These are phyloP conservation scores for Eucalyptus cloeziana DNA, from an alignment of 345 rosid species.

Conservation along the genomic window DNA sequence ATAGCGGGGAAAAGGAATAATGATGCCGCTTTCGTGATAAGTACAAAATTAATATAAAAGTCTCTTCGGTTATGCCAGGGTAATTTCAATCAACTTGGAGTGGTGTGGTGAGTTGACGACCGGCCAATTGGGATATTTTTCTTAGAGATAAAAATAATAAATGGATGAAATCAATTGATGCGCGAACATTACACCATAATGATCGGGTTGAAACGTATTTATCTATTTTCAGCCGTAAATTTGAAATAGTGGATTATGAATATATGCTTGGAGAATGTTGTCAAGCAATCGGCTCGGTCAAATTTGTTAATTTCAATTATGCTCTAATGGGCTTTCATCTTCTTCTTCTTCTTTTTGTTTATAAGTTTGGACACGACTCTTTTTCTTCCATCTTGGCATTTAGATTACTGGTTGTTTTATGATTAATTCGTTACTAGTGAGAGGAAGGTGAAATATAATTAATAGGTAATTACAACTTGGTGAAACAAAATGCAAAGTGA, in stretches of 20 bases:
- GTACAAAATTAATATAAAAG: background rate
- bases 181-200: background rate
- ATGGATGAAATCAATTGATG: background rate
- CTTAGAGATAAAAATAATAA: background rate
- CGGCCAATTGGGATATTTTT: background rate
- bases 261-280: no score
- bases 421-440: background rate
- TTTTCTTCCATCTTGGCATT: background rate
- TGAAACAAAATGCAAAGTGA: background rate
- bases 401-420: background rate
- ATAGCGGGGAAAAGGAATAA: background rate
- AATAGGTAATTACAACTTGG: background rate
- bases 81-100: background rate
- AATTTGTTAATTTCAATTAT: background rate
- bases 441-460: background rate
- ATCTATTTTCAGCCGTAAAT: background rate
- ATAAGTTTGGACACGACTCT: background rate
- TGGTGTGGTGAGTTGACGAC: background rate
- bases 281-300: background rate
- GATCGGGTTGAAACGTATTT: fast-evolving
- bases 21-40: background rate
- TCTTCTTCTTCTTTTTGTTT: background rate
- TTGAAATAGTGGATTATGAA: background rate
- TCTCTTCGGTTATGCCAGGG: background rate
- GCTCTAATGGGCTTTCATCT: background rate